Evolutionary conservation across 106 monocot genomes (phyloP), one percentile per base, ranked within the genome.

Genomic region (Hemerocallis citrina): DNA sequence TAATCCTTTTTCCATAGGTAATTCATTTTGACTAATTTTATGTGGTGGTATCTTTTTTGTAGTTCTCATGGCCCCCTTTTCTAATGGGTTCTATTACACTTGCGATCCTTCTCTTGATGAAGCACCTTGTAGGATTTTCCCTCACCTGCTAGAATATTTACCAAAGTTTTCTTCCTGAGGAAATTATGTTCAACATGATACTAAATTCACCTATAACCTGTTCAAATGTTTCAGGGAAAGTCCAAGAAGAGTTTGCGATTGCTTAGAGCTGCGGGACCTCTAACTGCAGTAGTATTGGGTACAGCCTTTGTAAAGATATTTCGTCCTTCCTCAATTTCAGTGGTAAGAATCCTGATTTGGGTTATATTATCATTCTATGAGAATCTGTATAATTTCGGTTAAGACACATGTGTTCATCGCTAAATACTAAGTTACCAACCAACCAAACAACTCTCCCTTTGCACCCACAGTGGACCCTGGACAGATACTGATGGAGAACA

Each of bases 11-110:
- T n/a, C n/a, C n/a, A n/a, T n/a, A n/a, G n/a, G n/a, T n/a, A n/a
- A 71, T 43, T 40, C 27, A 19, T 51, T n/a, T n/a, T 74, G 42
- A 52, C 74, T 83, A 58, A 74, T 32, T 63, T 49, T 41, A 64
- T 35, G 35, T 62, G 57, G 19, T 66, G 74, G 57, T 75, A 68
- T 74, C 54, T 75, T 65, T n/a, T 67, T 70, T 84, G 66, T 72
- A 96, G 98, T 99, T 99, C 59, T 72, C 68, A 25, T 99, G 98
- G 98, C 98, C 81, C 12, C 98, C 98, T 39, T 99, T 99, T 68
- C 44, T 92, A 46, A 85, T 99, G 98, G 98, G 98, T 66, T 88
- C 75, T 10, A 49, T 54, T 67, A 82, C 70, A 55, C 92, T 99
- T 63, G 72, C 73, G 22, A 66, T 92, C 62, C 88, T 99, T 78